phyloP scores from a whole-genome alignment of 495 filamentous ascomycete genomes.

The Talaromyces borbonicus region DNA sequence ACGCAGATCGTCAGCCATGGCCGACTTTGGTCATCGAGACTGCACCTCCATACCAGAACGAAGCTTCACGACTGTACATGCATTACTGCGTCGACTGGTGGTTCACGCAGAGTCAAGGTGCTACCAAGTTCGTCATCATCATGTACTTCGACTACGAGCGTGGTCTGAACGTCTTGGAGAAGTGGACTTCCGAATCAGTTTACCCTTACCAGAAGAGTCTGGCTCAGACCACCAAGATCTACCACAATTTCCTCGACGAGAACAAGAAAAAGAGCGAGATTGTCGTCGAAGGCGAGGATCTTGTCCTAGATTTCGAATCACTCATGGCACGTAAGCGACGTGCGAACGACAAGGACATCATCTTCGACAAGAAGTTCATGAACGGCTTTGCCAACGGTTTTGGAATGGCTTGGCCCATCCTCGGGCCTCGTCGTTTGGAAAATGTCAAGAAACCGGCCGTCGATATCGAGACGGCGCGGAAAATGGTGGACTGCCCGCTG shows the following conservation, averaged over 20 bases:
- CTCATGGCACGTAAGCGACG: not conserved
- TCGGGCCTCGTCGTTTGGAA: not conserved
- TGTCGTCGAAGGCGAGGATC: not conserved
- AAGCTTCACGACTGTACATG: not conserved
- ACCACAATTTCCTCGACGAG: not conserved
- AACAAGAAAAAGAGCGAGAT: not conserved
- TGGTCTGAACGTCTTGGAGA: not conserved
- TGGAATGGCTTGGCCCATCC: not conserved
- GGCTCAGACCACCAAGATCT: not conserved
- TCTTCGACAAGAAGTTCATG: constrained; percentile 2
- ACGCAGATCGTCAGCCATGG: not conserved
- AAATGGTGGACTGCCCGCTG: not conserved
- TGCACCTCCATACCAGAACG: not conserved
- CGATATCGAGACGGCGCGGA: not conserved
- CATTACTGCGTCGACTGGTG: constrained; percentile 3
- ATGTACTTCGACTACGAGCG: constrained; percentile 1
- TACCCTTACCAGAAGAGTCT: not conserved
- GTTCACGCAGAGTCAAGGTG: constrained; percentile 12
- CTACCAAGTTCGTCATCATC: constrained; percentile 8
- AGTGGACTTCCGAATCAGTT: not conserved
- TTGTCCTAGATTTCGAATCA: not conserved
- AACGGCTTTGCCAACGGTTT: not conserved
- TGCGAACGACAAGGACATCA: not conserved
- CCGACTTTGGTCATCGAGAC: constrained; percentile 3
- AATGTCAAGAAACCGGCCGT: not conserved